A percentile compares a stretch with the other conserved stretches of the same genome.
Evolutionary conservation across 2,329 filamentous ascomycete genomes (phyloP).

Genomic region (Trichoderma gracile): DNA sequence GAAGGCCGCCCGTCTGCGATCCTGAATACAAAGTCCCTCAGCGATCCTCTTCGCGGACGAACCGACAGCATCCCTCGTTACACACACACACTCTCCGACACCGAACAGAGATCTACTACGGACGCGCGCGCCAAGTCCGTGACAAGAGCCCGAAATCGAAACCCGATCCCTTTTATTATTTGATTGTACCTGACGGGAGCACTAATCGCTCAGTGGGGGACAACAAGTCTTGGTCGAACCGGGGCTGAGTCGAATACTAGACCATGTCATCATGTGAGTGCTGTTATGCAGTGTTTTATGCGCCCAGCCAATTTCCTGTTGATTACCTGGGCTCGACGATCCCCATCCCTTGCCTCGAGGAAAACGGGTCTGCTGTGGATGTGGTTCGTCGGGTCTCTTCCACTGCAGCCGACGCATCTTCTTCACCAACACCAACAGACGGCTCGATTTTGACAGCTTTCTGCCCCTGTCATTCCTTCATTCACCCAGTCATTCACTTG

Average conservation of each 20-base stretch:
- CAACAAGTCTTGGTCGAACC: conserved; percentile 3
- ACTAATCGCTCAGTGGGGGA: conserved; percentile 20
- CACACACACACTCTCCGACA: not conserved
- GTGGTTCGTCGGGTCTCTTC: conserved; percentile 6
- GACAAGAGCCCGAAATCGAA: not conserved
- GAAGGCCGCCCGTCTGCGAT: conserved; percentile 13
- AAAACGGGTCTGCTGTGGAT: conserved; percentile 5
- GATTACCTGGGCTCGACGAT: not conserved
- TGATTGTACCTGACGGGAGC: not conserved
- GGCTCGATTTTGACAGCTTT: not conserved
- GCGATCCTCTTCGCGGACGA: too few relatives aligned
- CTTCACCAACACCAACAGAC: conserved; percentile 8
- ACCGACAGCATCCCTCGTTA: too few relatives aligned
- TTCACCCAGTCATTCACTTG: not conserved
- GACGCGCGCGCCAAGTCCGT: conserved; percentile 9
- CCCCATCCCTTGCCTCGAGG: too few relatives aligned
- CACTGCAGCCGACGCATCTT: conserved; percentile 2
- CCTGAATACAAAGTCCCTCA: not conserved
- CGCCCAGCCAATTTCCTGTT: conserved; percentile 8
- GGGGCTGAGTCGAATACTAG: conserved; percentile 7
- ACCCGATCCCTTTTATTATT: not conserved
- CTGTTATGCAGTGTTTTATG: conserved; percentile 15
- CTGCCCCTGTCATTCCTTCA: not conserved
- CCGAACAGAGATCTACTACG: not conserved
- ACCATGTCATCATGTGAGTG: conserved; percentile 21